A percentile compares a stretch with the other conserved stretches of the same genome.
Evolutionary conservation across 768 basidiomycete genomes (phyloP).

Genomic region (Amyloporia xantha): DNA sequence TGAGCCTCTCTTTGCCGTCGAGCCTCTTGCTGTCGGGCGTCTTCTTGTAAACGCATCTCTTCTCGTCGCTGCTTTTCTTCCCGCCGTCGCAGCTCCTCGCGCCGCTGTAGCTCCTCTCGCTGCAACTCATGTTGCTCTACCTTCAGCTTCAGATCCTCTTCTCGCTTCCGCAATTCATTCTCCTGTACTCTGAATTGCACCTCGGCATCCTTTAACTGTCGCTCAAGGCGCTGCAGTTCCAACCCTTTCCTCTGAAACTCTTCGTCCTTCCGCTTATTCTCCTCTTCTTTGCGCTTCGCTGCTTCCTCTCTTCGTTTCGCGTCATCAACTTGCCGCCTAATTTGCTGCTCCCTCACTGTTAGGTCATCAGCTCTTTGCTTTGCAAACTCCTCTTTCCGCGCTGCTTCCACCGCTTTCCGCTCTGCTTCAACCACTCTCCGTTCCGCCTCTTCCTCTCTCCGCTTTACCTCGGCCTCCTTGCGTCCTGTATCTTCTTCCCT

Average conservation of each 20-base stretch:
- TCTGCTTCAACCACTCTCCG: slow-evolving; percentile 10
- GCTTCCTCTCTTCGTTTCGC: slow-evolving; percentile 15
- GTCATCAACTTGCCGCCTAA: slow-evolving; percentile 11
- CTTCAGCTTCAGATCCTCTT: neutral
- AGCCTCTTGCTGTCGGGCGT: slow-evolving; percentile 18
- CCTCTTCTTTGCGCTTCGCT: slow-evolving; percentile 13
- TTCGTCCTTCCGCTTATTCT: slow-evolving; percentile 10
- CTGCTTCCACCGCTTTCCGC: slow-evolving; percentile 18
- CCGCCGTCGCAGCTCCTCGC: slow-evolving; percentile 16
- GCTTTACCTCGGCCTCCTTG: slow-evolving; percentile 13
- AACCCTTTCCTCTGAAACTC: slow-evolving; percentile 19
- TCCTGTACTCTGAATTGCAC: slow-evolving; percentile 16
- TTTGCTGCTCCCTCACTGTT: slow-evolving; percentile 21
- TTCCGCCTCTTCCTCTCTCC: slow-evolving; percentile 11
- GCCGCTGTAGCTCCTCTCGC: slow-evolving; percentile 23
- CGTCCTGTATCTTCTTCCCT: slow-evolving; percentile 13
- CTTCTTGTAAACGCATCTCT: neutral
- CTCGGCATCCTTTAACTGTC: slow-evolving; percentile 10
- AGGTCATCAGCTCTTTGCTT: slow-evolving; percentile 30
- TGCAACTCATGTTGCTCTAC: slow-evolving; percentile 3
- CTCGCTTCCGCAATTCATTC: slow-evolving; percentile 2
- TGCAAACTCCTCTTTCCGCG: slow-evolving; percentile 26
- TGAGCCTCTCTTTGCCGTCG: slow-evolving; percentile 19
- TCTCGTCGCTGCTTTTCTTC: neutral
- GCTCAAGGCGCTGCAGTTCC: slow-evolving; percentile 9